Evolutionary conservation across 2,329 filamentous ascomycete genomes (phyloP).

Genomic region (Cryphonectria radicalis): DNA sequence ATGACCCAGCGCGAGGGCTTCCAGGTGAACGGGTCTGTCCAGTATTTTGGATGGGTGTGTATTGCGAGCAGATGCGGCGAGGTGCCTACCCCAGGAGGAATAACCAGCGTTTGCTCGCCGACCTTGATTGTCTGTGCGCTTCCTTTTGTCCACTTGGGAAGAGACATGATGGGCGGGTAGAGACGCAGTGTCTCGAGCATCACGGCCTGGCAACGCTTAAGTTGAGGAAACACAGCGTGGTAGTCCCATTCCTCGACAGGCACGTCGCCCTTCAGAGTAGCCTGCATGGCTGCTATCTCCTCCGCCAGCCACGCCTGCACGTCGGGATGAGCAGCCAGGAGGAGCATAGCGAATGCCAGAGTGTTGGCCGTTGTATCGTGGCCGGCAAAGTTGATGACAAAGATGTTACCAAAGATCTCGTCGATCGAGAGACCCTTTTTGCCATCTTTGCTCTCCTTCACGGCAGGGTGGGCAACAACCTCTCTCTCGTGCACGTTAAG

Average conservation of each 20-base stretch:
- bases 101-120: conserved; percentile 7
- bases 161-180: conserved; percentile 15
- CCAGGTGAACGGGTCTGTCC: conserved; percentile 23
- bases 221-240: neutral
- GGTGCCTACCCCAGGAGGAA: conserved; percentile 11
- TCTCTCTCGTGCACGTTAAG: conserved; percentile 21
- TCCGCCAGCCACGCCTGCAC: conserved; percentile 38
- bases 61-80: conserved; percentile 20
- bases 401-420: conserved; percentile 37
- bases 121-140: neutral
- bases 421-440: conserved; percentile 32
- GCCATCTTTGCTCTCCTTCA: conserved; percentile 12
- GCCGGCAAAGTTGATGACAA: conserved; percentile 38
- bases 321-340: conserved; percentile 43
- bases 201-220: conserved; percentile 20
- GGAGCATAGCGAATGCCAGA: conserved; percentile 48
- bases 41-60: conserved; percentile 29
- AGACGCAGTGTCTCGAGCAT: conserved; percentile 20
- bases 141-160: conserved; percentile 14
- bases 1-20: conserved; percentile 30
- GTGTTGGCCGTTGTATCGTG: conserved; percentile 37
- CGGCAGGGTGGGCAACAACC: neutral
- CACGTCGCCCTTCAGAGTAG: neutral
- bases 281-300: conserved; percentile 32
- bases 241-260: conserved; percentile 13